These are phyloP conservation scores for Arbutus unedo DNA, from an alignment of 148 eudicot species.

Conservation along the genomic window DNA sequence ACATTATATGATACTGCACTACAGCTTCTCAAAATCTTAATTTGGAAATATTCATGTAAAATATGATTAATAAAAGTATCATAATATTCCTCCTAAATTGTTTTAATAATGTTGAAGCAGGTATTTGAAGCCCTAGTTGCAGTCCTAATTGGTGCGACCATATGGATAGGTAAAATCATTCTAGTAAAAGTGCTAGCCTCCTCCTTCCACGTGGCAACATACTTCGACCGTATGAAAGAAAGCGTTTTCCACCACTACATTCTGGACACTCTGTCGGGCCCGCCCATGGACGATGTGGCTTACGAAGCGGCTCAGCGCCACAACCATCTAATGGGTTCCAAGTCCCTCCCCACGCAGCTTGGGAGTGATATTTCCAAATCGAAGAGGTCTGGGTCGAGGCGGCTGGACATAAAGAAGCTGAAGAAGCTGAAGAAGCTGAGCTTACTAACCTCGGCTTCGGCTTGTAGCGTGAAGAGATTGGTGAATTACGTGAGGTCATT, in stretches of 20 bases:
- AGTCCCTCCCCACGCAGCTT: slow-evolving; percentile 13
- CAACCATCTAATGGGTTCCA: slow-evolving; percentile 22
- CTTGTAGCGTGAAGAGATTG: slow-evolving; percentile 59
- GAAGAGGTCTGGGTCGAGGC: slow-evolving; percentile 43
- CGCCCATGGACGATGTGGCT: slow-evolving; percentile 47
- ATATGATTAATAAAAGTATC: too few relatives aligned
- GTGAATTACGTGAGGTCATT: slow-evolving; percentile 48
- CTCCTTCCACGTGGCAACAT: slow-evolving; percentile 72
- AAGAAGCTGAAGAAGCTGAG: slow-evolving; percentile 57
- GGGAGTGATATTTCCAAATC: slow-evolving; percentile 13
- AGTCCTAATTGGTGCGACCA: slow-evolving; percentile 49
- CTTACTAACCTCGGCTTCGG: slow-evolving; percentile 36
- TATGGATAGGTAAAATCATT: slow-evolving; percentile 71
- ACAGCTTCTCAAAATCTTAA: too few relatives aligned
- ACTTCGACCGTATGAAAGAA: slow-evolving; percentile 82
- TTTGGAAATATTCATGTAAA: too few relatives aligned
- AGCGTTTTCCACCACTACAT: slow-evolving; percentile 72
- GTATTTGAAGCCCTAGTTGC: slow-evolving; percentile 47
- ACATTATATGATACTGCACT: too few relatives aligned
- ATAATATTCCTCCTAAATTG: too few relatives aligned
- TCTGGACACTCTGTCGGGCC: slow-evolving; percentile 71
- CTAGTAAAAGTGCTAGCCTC: slow-evolving; percentile 69
- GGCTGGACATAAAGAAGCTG: slow-evolving; percentile 52
- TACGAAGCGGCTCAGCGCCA: background rate
- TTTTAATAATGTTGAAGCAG: background rate